A percentile compares a stretch with the other conserved stretches of the same genome.
Evolutionary conservation across 1,139 yeast species (phyloP).

Genomic region (Hansenula anomala): DNA sequence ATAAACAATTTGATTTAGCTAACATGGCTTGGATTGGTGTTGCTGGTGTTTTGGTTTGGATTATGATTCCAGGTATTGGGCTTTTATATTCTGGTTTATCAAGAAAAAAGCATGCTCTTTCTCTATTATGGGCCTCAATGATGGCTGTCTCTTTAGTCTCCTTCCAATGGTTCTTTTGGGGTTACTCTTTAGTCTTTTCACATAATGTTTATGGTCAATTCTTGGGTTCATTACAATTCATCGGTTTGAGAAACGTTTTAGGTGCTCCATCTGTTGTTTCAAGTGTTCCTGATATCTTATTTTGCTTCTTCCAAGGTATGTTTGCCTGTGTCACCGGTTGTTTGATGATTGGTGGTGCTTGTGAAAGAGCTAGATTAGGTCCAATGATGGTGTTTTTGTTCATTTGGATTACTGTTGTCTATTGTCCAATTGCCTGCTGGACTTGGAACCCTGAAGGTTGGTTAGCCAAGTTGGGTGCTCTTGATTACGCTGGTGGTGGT

Average conservation of each 20-base stretch:
- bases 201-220: slow-evolving; percentile 61
- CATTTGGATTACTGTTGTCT: slow-evolving; percentile 93
- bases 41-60: slow-evolving; percentile 77
- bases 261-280: slow-evolving; percentile 73
- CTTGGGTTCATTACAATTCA: slow-evolving; percentile 76
- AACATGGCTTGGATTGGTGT: slow-evolving; percentile 89
- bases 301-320: slow-evolving; percentile 92
- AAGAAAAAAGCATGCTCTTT: slow-evolving; percentile 87
- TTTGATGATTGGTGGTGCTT: slow-evolving; percentile 94
- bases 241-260: slow-evolving; percentile 71
- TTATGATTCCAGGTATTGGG: slow-evolving; percentile 94
- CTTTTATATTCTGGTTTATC: slow-evolving; percentile 85
- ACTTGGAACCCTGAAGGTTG: slow-evolving; percentile 94
- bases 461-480: slow-evolving; percentile 75
- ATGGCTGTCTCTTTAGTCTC: slow-evolving; percentile 78
- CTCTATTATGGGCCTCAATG: slow-evolving; percentile 89
- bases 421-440: slow-evolving; percentile 95
- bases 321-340: slow-evolving; percentile 90
- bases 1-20: slow-evolving; percentile 65
- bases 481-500: slow-evolving; percentile 98
- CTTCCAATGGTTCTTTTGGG: slow-evolving; percentile 98
- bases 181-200: slow-evolving; percentile 83
- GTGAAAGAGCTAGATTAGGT: slow-evolving; percentile 93
- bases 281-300: slow-evolving; percentile 79
- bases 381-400: slow-evolving; percentile 95